Conservation (phyloP, 768 basidiomycete species). For the Nidularia pulvinata region DNA sequence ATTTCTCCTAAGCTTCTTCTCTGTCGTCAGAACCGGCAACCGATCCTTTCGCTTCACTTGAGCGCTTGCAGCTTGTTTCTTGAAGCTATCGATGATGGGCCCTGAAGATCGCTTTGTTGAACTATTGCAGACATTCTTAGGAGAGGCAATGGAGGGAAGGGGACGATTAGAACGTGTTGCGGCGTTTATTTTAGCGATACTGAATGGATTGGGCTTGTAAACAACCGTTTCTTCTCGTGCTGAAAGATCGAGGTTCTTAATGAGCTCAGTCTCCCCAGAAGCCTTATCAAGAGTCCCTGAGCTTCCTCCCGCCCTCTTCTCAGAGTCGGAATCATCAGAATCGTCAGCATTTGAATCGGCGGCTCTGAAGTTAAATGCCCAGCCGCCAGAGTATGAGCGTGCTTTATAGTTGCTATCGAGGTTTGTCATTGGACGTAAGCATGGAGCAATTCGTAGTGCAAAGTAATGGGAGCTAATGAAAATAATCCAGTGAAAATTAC, state of each 20-base stretch:
- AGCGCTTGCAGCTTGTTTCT: too few relatives aligned
- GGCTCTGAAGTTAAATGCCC: constrained; percentile 36
- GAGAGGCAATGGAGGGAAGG: too few relatives aligned
- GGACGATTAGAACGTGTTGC: constrained; percentile 33
- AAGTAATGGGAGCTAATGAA: too few relatives aligned
- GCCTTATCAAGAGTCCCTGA: background rate
- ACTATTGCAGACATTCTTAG: too few relatives aligned
- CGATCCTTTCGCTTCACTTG: too few relatives aligned
- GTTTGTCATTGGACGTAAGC: too few relatives aligned
- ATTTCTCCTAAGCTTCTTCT: too few relatives aligned
- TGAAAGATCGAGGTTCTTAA: constrained; percentile 61
- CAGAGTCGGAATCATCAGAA: constrained; percentile 16
- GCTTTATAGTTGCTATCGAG: background rate
- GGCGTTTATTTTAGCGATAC: constrained; percentile 80
- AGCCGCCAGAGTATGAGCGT: constrained; percentile 11
- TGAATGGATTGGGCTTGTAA: constrained; percentile 80
- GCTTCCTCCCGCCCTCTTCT: constrained; percentile 7
- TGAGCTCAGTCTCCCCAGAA: constrained; percentile 15
- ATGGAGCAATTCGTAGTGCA: too few relatives aligned
- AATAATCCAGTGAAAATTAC: too few relatives aligned
- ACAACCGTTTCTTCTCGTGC: constrained; percentile 56
- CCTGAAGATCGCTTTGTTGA: too few relatives aligned
- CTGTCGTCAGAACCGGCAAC: too few relatives aligned
- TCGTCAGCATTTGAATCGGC: constrained; percentile 11
- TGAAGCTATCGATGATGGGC: too few relatives aligned